phyloP scores from a whole-genome alignment of 176 grass and related monocot genomes.

The Tillandsia fasciculata region DNA sequence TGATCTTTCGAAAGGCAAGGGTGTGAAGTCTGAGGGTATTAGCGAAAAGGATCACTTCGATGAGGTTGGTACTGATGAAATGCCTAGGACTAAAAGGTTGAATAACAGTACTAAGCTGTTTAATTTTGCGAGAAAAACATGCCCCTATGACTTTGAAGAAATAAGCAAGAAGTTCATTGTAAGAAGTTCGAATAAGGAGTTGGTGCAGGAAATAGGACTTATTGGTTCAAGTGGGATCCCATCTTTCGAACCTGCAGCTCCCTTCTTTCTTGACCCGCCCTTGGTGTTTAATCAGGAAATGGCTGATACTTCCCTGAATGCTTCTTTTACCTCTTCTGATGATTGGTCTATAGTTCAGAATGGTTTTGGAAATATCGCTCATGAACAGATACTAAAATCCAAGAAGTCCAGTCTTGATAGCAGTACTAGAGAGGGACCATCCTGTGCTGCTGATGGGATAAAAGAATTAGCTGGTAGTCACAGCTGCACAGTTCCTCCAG shows the following conservation, averaged over 20 bases:
- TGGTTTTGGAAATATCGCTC: slow-evolving; percentile 27
- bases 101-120: slow-evolving; percentile 1
- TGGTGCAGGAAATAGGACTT: slow-evolving; percentile 70
- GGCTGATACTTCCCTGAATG: slow-evolving; percentile 26
- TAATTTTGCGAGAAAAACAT: slow-evolving; percentile 29
- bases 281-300: slow-evolving; percentile 36
- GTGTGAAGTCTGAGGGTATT: slow-evolving; percentile 28
- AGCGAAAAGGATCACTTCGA: slow-evolving; percentile 41
- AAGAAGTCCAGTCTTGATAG: slow-evolving; percentile 22
- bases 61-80: slow-evolving; percentile 15
- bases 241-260: slow-evolving; percentile 55
- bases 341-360: slow-evolving; percentile 28
- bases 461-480: slow-evolving; percentile 36
- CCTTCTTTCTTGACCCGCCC: slow-evolving; percentile 55
- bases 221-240: slow-evolving; percentile 64
- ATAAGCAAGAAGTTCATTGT: slow-evolving; percentile 66
- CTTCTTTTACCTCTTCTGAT: slow-evolving; percentile 33
- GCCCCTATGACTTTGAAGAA: slow-evolving; percentile 71
- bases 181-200: slow-evolving; percentile 75
- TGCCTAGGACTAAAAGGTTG: slow-evolving; percentile 26
- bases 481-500: slow-evolving; percentile 52
- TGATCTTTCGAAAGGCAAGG: slow-evolving; percentile 46
- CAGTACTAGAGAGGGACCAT: slow-evolving; percentile 37
- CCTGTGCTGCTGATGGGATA: slow-evolving; percentile 35
- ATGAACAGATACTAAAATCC: slow-evolving; percentile 37